Evolutionary conservation across 768 basidiomycete genomes (phyloP).

Genomic region (Leucosporidium creatinivorum): DNA sequence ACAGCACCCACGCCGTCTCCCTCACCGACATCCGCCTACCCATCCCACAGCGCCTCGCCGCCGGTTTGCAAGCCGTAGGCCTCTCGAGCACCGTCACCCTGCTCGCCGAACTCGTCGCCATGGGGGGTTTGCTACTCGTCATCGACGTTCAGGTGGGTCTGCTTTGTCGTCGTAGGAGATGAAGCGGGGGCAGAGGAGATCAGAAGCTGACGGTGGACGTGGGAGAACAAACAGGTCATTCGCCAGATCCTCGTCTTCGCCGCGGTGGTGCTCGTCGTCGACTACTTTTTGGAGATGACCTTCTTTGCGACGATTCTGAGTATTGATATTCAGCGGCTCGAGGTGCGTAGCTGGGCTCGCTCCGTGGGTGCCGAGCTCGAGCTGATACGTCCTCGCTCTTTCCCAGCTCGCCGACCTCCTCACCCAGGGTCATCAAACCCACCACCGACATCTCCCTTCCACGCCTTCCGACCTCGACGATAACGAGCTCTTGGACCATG

Average conservation of each 20-base stretch:
- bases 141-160: constrained; percentile 48
- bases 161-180: too few species aligned
- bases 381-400: too few species aligned
- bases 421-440: constrained; percentile 54
- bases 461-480: neutral
- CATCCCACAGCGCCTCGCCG: constrained; percentile 84
- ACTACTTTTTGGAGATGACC: constrained; percentile 94
- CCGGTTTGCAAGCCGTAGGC: constrained; percentile 80
- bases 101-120: constrained; percentile 75
- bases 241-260: constrained; percentile 91
- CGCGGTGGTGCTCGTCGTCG: constrained; percentile 85
- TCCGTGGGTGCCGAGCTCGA: too few species aligned
- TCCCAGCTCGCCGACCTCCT: constrained; percentile 73
- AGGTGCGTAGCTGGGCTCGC: too few species aligned
- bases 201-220: constrained; percentile 7
- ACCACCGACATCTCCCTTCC: neutral
- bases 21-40: constrained; percentile 77
- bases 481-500: too few species aligned
- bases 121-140: constrained; percentile 64
- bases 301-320: constrained; percentile 92
- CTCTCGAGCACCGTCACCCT: constrained; percentile 89
- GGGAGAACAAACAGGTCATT: constrained; percentile 42
- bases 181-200: too few species aligned
- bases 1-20: constrained; percentile 58
- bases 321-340: constrained; percentile 89